Percentiles rank a stretch among this genome's conserved stretches.
phyloP scores from a whole-genome alignment of 225 moss, liverwort and hornwort genomes.

The Bryoerythrophyllum caledonicum region DNA sequence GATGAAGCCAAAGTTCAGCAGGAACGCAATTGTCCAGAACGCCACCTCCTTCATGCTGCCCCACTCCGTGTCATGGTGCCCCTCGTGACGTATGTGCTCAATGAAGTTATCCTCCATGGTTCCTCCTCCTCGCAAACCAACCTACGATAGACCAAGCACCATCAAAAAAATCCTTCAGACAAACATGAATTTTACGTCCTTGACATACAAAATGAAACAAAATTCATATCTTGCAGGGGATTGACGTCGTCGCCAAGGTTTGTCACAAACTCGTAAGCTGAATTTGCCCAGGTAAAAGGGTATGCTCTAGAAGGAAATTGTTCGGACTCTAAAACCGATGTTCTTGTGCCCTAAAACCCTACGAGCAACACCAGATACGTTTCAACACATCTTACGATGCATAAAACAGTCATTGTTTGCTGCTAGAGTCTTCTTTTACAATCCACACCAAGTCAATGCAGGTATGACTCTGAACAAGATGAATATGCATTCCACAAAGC shows the following conservation, averaged over 20 bases:
- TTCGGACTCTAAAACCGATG: neutral
- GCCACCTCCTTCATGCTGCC: slow-evolving; percentile 54
- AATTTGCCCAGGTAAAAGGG: neutral
- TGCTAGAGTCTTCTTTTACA: neutral
- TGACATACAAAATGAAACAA: neutral
- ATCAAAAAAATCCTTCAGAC: too few species aligned
- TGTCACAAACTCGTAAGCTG: neutral
- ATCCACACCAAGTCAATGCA: neutral
- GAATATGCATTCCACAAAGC: neutral
- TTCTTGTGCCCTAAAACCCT: too few species aligned
- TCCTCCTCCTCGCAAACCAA: slow-evolving; percentile 20
- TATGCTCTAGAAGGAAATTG: neutral
- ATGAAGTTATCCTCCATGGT: slow-evolving; percentile 51
- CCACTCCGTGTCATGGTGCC: slow-evolving; percentile 44
- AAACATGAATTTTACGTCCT: neutral
- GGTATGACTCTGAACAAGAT: neutral
- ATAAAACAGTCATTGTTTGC: neutral
- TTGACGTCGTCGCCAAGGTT: neutral
- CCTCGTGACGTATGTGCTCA: slow-evolving; percentile 43
- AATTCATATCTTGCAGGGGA: neutral
- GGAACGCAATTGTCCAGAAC: slow-evolving; percentile 58
- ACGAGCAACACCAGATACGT: neutral
- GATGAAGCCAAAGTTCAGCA: slow-evolving; percentile 49
- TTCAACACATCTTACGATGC: neutral
- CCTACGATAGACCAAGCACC: neutral